phyloP scores from a whole-genome alignment of 2,329 filamentous ascomycete species.

The Coniosporium tulheliwenetii region DNA sequence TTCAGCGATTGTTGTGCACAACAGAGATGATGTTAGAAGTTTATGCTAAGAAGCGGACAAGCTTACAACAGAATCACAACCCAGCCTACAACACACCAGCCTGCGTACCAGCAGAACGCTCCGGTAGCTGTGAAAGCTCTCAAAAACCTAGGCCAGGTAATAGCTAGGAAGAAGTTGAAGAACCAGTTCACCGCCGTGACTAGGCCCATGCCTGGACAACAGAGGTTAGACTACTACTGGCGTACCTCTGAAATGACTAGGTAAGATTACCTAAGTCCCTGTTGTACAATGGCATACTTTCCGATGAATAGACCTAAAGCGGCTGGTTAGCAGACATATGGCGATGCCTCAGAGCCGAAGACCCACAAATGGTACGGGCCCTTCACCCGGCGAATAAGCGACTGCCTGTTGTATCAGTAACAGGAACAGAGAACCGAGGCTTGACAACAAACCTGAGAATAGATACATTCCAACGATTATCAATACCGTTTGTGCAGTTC shows the following conservation, averaged over 20 bases:
- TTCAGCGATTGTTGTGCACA: neutral
- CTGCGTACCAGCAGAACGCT: constrained; percentile 9
- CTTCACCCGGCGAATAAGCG: constrained; percentile 19
- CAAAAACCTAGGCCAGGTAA: constrained; percentile 9
- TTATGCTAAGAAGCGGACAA: no score
- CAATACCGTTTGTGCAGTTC: neutral
- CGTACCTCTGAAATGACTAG: no score
- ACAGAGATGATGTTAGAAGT: neutral
- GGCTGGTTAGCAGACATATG: constrained; percentile 8
- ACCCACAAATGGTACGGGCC: constrained; percentile 8
- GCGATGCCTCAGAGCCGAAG: neutral
- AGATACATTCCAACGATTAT: constrained; percentile 12
- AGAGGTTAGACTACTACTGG: no score
- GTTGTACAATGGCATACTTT: constrained; percentile 9
- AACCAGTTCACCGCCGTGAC: constrained; percentile 8
- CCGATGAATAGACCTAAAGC: constrained; percentile 8
- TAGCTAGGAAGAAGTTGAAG: constrained; percentile 10
- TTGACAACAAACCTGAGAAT: constrained; percentile 16
- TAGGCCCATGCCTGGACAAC: constrained; percentile 7
- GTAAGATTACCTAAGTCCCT: constrained; percentile 3
- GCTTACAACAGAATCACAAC: constrained; percentile 6
- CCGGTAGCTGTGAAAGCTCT: constrained; percentile 4
- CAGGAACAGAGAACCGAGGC: no score
- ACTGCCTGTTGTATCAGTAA: no score
- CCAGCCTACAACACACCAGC: constrained; percentile 9